Evolutionary conservation across 768 basidiomycete genomes (phyloP), one percentile per base, ranked within the genome.

Genomic region (Amanita exitialis): DNA sequence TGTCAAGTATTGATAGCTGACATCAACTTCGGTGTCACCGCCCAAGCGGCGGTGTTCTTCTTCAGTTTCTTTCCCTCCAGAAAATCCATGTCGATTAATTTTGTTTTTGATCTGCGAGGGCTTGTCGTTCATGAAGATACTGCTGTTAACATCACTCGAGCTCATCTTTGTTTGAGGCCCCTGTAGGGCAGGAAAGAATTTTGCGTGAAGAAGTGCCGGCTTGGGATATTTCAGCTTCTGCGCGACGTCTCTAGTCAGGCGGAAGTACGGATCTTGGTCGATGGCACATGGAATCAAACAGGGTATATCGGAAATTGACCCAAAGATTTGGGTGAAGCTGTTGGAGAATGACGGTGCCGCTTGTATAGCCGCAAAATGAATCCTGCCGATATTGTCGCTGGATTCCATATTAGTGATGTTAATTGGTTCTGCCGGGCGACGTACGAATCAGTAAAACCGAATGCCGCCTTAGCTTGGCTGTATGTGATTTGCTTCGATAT

Each of bases 121-220:
- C 53, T 87, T 90, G 64, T 99, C 96, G 28, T 76, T 90, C 95
- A 99, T 97, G 73, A 78, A 98, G 58, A 99, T 94, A 56, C 89
- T 89, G 56, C 86, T 89, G 68, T 93, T 95, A 18, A 81, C 73
- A 66, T 95, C 86, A 45, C 90, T 93, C 4, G 96, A 96, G 65
- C 93, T 96, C 96, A 99, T 99, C 72, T 99, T 99, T 32, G 92
- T 95, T 66, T 96, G 92, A 2, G 96, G 89, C 38, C 96, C 96
- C 67, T 97, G 95, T 8, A 99, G 76, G 4, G 96, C 94, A 9
- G 96, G 96, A 72, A 99, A 95, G 76, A 99, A 99, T 62, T 95
- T 95, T 43, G 94, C 79, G 67, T 98, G 93, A 44, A 99, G 71
- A 21, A 97, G 78, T 2, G 87, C 70, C 2, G 96, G 96, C 66